phyloP scores from a whole-genome alignment of 2,329 filamentous ascomycete species.

The Zelopaecilomyces penicillatus region DNA sequence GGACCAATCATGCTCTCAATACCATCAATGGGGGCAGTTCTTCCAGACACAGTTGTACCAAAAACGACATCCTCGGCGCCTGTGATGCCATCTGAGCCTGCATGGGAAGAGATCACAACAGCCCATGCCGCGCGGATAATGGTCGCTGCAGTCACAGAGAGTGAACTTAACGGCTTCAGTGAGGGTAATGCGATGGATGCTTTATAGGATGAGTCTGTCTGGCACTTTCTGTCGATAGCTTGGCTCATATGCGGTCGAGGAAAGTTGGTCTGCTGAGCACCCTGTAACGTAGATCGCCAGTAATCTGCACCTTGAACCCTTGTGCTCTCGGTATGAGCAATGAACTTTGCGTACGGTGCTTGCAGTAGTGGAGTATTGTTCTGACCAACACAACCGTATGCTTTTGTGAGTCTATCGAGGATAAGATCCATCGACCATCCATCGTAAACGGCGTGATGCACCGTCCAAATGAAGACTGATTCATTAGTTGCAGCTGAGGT shows the following conservation, averaged over 20 bases:
- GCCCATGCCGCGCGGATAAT: slow-evolving; percentile 3
- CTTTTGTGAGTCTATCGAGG: background rate
- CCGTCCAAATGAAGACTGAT: background rate
- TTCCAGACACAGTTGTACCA: slow-evolving; percentile 2
- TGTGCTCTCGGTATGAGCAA: no score
- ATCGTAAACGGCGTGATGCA: slow-evolving; percentile 5
- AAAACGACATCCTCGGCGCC: background rate
- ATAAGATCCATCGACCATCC: slow-evolving; percentile 1
- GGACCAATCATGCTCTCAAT: slow-evolving; percentile 2
- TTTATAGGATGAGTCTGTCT: no score
- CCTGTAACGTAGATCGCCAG: no score
- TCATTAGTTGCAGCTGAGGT: background rate
- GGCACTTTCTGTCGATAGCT: no score
- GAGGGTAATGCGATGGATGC: no score
- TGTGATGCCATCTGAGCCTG: background rate
- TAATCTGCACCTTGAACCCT: no score
- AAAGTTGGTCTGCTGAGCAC: no score
- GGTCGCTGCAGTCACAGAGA: slow-evolving; percentile 1
- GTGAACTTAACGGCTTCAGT: no score
- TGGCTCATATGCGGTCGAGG: no score
- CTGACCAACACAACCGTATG: background rate
- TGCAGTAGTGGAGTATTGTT: no score
- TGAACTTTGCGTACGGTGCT: no score
- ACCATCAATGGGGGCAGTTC: slow-evolving; percentile 1
- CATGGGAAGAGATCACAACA: background rate